Base-by-base conservation (phyloP, 495 filamentous ascomycete species). In the Antarctomyces pellizariae region DNA sequence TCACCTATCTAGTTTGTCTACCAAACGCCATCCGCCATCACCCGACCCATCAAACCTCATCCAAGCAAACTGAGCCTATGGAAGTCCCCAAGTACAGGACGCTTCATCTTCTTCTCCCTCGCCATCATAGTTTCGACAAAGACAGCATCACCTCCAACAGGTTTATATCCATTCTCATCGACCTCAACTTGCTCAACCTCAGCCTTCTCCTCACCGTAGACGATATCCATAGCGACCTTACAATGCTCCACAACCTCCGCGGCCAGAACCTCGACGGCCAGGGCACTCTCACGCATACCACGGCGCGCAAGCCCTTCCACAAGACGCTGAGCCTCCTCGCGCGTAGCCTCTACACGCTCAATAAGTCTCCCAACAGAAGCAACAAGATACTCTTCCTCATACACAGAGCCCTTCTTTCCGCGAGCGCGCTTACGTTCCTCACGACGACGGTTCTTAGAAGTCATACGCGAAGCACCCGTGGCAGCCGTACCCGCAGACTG, bases 301-400 rank as follows among this genome's bases (percentile, higher is more conserved):
- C 86, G 58, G 28, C 80, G 59, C 35, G 76, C 50, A 30, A 92
- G 47, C 0, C 68, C 75, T 37, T 74, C 64, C 1, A 90, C 62
- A 7, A 93, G 56, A 17, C 66, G 48, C 42, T 64, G 57, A 0
- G 75, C 62, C 37, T 95, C 86, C 0, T 54, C 50, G 10, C 62
- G 53, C 1, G 71, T 54, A 5, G 50, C 50, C 42, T 82, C 79
- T n/a, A 91, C 64, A 11, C 83, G 57, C 42, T 91, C 79, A 13
- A 90, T 64, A 20, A 95, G 54, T 18, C 86, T 54, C n/a, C 71
- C 57, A 18, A 92, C 67, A 35, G 70, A 78, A 39, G 76, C 84
- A 23, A 91, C 68, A 7, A 97, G 58, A 45, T 97, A 95, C 48
- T 93, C 86, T 45, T 95, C 86, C 41, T 97, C 86, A 44, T 95